Base-by-base conservation (phyloP, 306 rosid genomes). In the Lathyrus sativus region DNA sequence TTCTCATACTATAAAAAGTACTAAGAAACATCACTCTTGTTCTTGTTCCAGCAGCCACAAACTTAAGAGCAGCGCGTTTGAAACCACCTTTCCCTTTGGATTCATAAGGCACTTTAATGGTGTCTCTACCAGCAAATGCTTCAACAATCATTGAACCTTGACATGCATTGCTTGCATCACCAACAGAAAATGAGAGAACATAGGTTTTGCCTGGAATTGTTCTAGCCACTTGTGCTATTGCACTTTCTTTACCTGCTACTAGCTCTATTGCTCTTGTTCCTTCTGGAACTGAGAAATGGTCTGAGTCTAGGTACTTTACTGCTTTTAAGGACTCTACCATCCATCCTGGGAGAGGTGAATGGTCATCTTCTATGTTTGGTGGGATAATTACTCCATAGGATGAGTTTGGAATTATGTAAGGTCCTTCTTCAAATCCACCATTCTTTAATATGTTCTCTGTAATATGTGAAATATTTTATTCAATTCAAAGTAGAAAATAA, bases 281-380 rank as follows among this genome's bases (percentile, higher is more conserved):
- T 53, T 86, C 68, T 0, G 99, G 99, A 2, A 95, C 92, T 0
- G 96, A 87, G 85, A 85, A 95, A 35, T 95, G 97, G 11, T 37
- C 66, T 1, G 95, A 84, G 77, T 95, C 99, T 43, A 95, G 81
- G 92, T 90, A 95, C 37, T 80, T 88, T 48, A 95, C 99, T n/a
- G 99, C 99, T 51, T 95, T 95, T 10, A 95, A 80, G 7, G 99
- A 95, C 49, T 95, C 99, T 6, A 95, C 97, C 96, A 87, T 95
- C 99, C 99, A 95, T 2, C 93, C 96, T 1, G 99, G 99, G 17
- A 95, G 42, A 1, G 99, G 97, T 0, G 99, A 95, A 74, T 95
- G 97, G 65, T 87, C 88, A 3, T 95, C 99, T 54, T 95, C 97
- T 1, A 90, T 88, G 85, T 87, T 88, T 0, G 99, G 99, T 13